phyloP scores from a whole-genome alignment of 2,329 filamentous ascomycete species.

The Neoscytalidium dimidiatum region DNA sequence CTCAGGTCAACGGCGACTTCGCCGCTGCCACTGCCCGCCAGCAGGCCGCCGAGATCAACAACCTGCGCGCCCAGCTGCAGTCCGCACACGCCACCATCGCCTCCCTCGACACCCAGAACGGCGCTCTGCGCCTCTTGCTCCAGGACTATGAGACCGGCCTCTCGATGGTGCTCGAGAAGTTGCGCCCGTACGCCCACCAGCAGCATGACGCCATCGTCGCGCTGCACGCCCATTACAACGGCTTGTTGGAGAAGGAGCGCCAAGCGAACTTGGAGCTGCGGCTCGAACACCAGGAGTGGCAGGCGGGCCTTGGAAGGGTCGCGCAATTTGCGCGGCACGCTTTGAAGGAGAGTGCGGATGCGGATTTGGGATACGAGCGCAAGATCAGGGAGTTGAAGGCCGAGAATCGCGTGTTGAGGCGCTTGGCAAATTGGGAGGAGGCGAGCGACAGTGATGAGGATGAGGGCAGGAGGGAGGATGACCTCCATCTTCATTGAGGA shows the following conservation, averaged over 20 bases:
- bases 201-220: constrained; percentile 46
- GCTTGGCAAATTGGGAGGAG: constrained; percentile 49
- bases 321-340: constrained; percentile 45
- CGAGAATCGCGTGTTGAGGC: constrained; percentile 50
- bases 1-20: constrained; percentile 38
- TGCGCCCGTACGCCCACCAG: constrained; percentile 39
- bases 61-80: constrained; percentile 34
- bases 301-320: constrained; percentile 46
- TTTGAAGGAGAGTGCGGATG: constrained; percentile 40
- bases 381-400: constrained; percentile 46
- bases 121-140: constrained; percentile 32
- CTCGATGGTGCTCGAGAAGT: constrained; percentile 39
- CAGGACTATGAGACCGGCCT: constrained; percentile 47
- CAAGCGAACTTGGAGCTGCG: constrained; percentile 48
- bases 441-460: constrained; percentile 43
- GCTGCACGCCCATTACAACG: constrained; percentile 51
- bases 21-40: neutral
- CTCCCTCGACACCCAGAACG: constrained; percentile 29
- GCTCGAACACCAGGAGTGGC: constrained; percentile 52
- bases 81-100: constrained; percentile 31
- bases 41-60: constrained; percentile 31
- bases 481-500: constrained; percentile 10
- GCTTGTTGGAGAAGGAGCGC: constrained; percentile 45
- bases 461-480: constrained; percentile 34
- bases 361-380: constrained; percentile 37